Percentiles rank a stretch among this genome's conserved stretches.
Evolutionary conservation across 2,329 filamentous ascomycete genomes (phyloP).

Genomic region (Cucurbitaria berberidis): DNA sequence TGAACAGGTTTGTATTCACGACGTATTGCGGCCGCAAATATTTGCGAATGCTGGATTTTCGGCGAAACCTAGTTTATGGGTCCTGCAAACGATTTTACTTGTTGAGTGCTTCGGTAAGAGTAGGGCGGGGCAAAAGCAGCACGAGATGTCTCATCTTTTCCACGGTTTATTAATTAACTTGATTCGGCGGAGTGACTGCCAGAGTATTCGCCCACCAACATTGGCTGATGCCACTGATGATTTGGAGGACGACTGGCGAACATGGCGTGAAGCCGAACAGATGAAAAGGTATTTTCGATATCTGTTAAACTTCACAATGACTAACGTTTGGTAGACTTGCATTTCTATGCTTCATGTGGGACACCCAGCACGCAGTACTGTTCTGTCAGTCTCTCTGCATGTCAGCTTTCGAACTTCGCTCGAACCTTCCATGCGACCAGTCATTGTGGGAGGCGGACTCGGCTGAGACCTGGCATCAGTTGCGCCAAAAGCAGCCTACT

Average conservation of each 20-base stretch:
- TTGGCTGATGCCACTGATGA: constrained; percentile 46
- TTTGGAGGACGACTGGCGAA: constrained; percentile 57
- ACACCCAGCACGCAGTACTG: constrained; percentile 68
- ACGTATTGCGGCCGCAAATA: constrained; percentile 65
- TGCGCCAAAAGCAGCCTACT: constrained; percentile 48
- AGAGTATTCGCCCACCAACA: constrained; percentile 51
- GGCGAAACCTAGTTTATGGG: constrained; percentile 65
- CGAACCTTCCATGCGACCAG: constrained; percentile 62
- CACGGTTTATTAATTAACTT: constrained; percentile 63
- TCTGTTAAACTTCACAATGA: not conserved
- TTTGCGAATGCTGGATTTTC: constrained; percentile 64
- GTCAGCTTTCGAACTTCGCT: constrained; percentile 67
- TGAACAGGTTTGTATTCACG: constrained; percentile 62
- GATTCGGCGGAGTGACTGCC: constrained; percentile 60
- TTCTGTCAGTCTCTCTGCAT: constrained; percentile 72
- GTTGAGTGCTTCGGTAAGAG: constrained; percentile 71
- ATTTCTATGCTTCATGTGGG: constrained; percentile 70
- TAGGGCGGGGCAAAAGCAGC: constrained; percentile 66
- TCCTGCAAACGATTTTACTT: constrained; percentile 65
- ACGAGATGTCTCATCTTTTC: constrained; percentile 68
- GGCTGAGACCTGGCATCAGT: constrained; percentile 58
- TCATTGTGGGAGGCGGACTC: constrained; percentile 64
- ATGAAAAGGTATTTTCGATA: constrained; percentile 57
- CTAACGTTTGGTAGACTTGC: constrained; percentile 51
- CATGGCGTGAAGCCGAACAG: constrained; percentile 63